phyloP scores from a whole-genome alignment of 1,284 basidiomycete genomes.

The Pseudozyma flocculosa region DNA sequence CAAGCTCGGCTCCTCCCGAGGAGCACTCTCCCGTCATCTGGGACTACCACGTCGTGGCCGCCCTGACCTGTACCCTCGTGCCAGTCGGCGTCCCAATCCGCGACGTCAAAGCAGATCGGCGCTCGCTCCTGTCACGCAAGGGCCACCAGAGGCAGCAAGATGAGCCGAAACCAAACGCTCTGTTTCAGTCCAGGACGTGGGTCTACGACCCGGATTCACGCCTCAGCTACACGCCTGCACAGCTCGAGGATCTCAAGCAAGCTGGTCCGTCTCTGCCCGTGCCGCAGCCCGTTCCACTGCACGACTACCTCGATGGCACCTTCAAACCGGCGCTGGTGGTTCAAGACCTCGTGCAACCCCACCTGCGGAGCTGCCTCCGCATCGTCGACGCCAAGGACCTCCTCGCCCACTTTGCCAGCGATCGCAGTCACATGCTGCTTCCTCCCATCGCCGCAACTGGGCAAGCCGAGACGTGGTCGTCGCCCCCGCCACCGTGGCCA shows the following conservation, averaged over 20 bases:
- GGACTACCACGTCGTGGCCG: slow-evolving; percentile 45
- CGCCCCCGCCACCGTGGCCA: slow-evolving; percentile 16
- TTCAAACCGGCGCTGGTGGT: slow-evolving; percentile 2
- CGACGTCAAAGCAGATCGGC: too few relatives aligned
- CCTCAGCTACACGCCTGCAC: slow-evolving; percentile 2
- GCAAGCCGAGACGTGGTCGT: slow-evolving; percentile 2
- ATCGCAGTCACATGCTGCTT: slow-evolving; percentile 37
- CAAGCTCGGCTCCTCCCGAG: slow-evolving; percentile 9
- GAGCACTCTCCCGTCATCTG: slow-evolving; percentile 33
- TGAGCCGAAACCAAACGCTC: too few relatives aligned
- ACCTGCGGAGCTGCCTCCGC: slow-evolving; percentile 18
- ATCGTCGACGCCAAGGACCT: slow-evolving; percentile 12
- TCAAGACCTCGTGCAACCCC: neutral
- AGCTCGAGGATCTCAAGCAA: too few relatives aligned
- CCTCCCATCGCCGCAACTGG: too few relatives aligned
- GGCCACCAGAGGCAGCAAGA: too few relatives aligned
- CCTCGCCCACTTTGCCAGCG: slow-evolving; percentile 30
- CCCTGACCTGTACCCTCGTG: slow-evolving; percentile 15
- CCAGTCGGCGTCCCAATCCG: neutral
- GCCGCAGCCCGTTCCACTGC: slow-evolving; percentile 5
- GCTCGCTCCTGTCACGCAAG: too few relatives aligned
- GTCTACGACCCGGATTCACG: slow-evolving; percentile 38
- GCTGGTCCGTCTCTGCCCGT: too few relatives aligned
- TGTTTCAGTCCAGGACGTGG: slow-evolving; percentile 15
- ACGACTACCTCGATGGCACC: slow-evolving; percentile 10